A percentile compares a stretch with the other conserved stretches of the same genome.
phyloP scores from a whole-genome alignment of 192 early-diverging fungal genomes.

The Phlyctochytrium arcticum region DNA sequence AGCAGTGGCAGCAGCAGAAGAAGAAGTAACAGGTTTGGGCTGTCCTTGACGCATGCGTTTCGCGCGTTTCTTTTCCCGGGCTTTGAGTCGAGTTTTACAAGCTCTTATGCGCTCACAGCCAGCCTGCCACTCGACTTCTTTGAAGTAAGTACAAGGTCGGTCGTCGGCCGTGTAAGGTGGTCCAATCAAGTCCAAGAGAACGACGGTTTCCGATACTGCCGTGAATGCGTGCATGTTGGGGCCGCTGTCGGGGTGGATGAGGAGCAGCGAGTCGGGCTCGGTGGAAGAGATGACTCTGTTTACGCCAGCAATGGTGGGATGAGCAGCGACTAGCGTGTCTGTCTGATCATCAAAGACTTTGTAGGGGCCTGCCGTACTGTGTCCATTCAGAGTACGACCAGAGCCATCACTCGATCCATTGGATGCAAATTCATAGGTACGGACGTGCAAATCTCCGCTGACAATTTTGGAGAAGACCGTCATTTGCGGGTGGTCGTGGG shows the following conservation, averaged over 20 bases:
- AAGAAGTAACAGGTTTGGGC: background rate
- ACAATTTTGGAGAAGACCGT: conserved; percentile 47
- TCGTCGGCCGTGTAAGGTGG: conserved; percentile 45
- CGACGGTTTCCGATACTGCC: conserved; percentile 37
- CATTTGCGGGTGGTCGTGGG: conserved; percentile 45
- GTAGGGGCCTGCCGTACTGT: background rate
- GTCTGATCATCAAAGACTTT: background rate
- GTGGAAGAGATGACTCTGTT: conserved; percentile 21
- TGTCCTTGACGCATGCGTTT: background rate
- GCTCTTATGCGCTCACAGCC: too few relatives aligned
- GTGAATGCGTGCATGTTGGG: conserved; percentile 39
- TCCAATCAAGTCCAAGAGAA: conserved; percentile 47
- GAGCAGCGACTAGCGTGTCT: background rate
- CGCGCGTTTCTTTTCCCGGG: background rate
- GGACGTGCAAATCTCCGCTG: conserved; percentile 33
- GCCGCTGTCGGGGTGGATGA: conserved; percentile 18
- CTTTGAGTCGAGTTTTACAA: background rate
- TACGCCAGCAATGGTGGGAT: background rate
- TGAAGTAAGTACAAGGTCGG: conserved; percentile 43
- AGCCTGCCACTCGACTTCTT: conserved; percentile 7
- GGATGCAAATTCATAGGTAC: conserved; percentile 28
- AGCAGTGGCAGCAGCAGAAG: background rate
- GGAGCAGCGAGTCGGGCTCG: conserved; percentile 29
- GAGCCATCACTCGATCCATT: background rate
- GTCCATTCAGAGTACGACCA: background rate